These are phyloP conservation scores for Ensete ventricosum DNA, from an alignment of 176 grass and related monocot genomes.

Conservation along the genomic window DNA sequence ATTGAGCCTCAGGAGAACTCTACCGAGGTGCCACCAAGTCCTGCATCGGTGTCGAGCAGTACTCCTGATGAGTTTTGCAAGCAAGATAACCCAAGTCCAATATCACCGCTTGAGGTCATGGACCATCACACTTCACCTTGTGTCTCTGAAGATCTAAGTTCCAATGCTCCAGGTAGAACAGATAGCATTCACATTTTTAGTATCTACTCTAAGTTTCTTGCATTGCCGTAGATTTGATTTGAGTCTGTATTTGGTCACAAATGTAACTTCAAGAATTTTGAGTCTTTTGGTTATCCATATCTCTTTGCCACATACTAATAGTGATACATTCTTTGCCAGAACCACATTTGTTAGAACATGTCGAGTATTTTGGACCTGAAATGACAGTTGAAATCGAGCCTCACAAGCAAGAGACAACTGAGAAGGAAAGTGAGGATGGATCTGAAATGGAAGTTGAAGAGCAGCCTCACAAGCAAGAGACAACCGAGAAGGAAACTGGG, in stretches of 20 bases:
- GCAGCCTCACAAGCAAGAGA: constrained; percentile 15
- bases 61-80: constrained; percentile 34
- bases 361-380: constrained; percentile 12
- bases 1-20: constrained; percentile 32
- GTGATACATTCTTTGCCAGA: constrained; percentile 17
- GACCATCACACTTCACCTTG: constrained; percentile 23
- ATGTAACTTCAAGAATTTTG: too few relatives aligned
- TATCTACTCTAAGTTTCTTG: background rate
- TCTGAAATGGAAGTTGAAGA: constrained; percentile 19
- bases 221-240: background rate
- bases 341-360: constrained; percentile 23
- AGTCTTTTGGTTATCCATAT: too few relatives aligned
- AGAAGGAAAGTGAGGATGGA: background rate
- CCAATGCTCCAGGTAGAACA: constrained; percentile 35
- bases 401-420: too few relatives aligned
- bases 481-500: constrained; percentile 18
- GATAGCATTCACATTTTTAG: background rate
- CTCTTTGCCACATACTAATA: background rate
- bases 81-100: constrained; percentile 44
- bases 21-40: constrained; percentile 41
- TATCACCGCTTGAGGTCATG: constrained; percentile 47
- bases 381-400: constrained; percentile 18
- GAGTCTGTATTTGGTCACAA: too few relatives aligned
- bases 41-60: constrained; percentile 34
- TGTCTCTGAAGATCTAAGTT: constrained; percentile 31